Evolutionary conservation across 2,329 filamentous ascomycete genomes (phyloP).

Genomic region (Aureobasidium sp.): DNA sequence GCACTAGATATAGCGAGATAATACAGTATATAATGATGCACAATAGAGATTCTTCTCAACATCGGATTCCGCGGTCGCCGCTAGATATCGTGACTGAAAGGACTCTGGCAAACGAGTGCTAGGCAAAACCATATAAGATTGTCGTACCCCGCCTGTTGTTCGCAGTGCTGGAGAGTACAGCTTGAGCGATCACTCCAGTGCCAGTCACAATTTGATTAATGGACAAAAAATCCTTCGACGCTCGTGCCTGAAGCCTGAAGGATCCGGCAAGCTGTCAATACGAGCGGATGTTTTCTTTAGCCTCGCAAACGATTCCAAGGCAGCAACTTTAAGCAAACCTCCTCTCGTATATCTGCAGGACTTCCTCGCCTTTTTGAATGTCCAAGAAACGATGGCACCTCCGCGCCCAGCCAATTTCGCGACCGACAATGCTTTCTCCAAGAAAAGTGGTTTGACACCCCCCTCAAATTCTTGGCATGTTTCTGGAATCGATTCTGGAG

Average conservation of each 20-base stretch:
- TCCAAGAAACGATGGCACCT: neutral
- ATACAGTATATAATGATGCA: neutral
- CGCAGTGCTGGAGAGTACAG: neutral
- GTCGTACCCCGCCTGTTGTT: neutral
- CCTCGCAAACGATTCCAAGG: neutral
- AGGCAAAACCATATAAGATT: neutral
- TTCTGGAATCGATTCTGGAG: conserved; percentile 1
- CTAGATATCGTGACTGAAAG: neutral
- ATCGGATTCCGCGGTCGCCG: neutral
- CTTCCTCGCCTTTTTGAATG: neutral
- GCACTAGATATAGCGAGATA: neutral
- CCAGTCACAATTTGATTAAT: neutral
- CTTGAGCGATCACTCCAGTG: neutral
- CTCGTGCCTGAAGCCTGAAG: neutral
- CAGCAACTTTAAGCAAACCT: neutral
- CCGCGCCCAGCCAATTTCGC: neutral
- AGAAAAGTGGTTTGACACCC: neutral
- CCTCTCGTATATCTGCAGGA: neutral
- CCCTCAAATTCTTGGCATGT: neutral
- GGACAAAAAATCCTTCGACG: neutral
- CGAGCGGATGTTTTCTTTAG: neutral
- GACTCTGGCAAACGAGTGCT: neutral
- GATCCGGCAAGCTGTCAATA: neutral
- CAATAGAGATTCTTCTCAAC: neutral
- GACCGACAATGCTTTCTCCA: neutral